Conservation (phyloP, 2,329 filamentous ascomycete genomes). For the Exserohilum turcica region DNA sequence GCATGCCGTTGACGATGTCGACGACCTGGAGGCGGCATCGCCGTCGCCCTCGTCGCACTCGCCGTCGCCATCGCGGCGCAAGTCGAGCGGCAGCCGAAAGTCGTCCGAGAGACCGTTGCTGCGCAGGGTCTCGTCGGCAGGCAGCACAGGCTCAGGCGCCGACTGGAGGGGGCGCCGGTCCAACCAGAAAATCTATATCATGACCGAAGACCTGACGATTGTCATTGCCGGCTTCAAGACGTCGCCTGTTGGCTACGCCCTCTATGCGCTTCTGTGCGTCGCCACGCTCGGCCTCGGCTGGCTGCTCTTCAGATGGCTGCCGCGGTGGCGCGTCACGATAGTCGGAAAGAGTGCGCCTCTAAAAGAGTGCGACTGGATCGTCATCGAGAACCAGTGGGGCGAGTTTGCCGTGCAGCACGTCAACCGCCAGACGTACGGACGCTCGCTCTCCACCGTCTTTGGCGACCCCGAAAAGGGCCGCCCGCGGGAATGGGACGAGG, state of each 20-base stretch:
- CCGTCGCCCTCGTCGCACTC: constrained; percentile 19
- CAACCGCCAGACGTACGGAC: constrained; percentile 62
- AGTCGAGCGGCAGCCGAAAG: constrained; percentile 67
- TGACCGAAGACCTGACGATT: constrained; percentile 91
- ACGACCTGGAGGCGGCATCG: constrained; percentile 53
- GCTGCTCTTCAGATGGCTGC: constrained; percentile 87
- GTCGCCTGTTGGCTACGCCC: constrained; percentile 67
- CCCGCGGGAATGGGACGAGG: constrained; percentile 71
- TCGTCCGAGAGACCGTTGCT: constrained; percentile 67
- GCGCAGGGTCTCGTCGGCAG: constrained; percentile 71
- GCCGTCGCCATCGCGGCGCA: constrained; percentile 53
- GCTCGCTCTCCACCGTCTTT: constrained; percentile 71
- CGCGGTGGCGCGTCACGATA: constrained; percentile 79
- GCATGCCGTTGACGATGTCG: constrained; percentile 41
- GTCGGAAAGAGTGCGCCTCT: constrained; percentile 72
- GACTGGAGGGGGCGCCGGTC: constrained; percentile 64
- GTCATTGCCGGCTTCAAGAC: constrained; percentile 91
- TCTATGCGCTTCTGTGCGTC: constrained; percentile 74
- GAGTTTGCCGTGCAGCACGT: constrained; percentile 82
- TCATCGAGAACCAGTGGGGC: constrained; percentile 97
- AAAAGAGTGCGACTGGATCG: constrained; percentile 83
- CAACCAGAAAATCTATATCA: constrained; percentile 91
- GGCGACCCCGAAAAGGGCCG: constrained; percentile 68
- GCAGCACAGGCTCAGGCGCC: constrained; percentile 68
- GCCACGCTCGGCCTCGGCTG: constrained; percentile 78